Base-by-base conservation (phyloP, 495 filamentous ascomycete species). In the Arthonia radiata region DNA sequence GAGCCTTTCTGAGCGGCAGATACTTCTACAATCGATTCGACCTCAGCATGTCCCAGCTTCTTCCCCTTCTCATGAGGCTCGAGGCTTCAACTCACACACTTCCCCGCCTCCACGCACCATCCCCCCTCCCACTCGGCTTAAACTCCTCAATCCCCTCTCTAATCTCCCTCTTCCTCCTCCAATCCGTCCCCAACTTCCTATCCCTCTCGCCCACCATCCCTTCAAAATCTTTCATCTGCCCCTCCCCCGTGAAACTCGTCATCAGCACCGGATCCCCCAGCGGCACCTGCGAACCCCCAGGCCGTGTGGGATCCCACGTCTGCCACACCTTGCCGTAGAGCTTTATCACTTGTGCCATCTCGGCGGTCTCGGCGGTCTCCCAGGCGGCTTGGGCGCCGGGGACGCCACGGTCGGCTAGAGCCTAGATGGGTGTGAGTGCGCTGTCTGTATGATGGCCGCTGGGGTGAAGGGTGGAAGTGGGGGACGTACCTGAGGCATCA, bases 311-410 rank as follows among this genome's bases (percentile, higher is more conserved):
- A n/a, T n/a, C n/a, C 80, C 80, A 91, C 27, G 86, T 51, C 40
- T 81, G 80, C 48, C 70, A 91, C n/a, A 70, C 65, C 47, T 90
- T 89, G n/a, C 79, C 80, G 34, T 90, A 90, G 4, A 83, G 37
- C 9, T 55, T 45, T 2, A 69, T 41, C 5, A 83, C 51, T 32
- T 76, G 54, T 36, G 67, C 53, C 78, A 91, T 83, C 50, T 82
- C 76, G 13, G 60, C 57, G 6, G 56, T 75, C 54, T 90, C 79
- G 13, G 74, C 73, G 10, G 43, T 47, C 30, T 86, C 73, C 80
- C 78, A 89, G 0, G 41, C 57, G 0, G 43, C 35, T 1, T 46
- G 46, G 2, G 68, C 67, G 2, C 76, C 45, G 0, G 45, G 36
- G 0, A 38, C 24, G 5, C 40, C 40, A 1, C 6, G 7, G 46